Base-by-base conservation (phyloP, 257 asterid genomes). In the Ligustrum vulgare region DNA sequence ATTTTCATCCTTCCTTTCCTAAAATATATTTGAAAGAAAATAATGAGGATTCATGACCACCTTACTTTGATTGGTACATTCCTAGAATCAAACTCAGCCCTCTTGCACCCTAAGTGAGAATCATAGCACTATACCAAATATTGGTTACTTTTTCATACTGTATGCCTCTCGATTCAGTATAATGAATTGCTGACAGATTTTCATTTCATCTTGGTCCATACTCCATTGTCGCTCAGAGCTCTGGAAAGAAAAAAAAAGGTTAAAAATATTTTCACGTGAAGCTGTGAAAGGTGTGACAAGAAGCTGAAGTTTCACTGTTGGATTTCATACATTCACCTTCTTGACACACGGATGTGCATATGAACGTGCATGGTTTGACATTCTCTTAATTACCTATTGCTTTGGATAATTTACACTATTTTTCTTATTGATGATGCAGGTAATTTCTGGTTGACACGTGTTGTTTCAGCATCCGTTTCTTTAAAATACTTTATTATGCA, bases 71-170 rank as follows among this genome's bases (percentile, higher is more conserved):
- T 5, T 58, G 66, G 43, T 66, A 66, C 75, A 71, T 71, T 71
- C 47, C 45, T 32, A 71, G 66, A 71, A 71, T 49, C 16, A n/a
- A 49, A 31, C 75, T 71, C 66, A 15, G 75, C 43, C 75, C 94
- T 84, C 90, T 83, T 89, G 92, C 91, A 84, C 94, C 93, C 90
- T 45, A 82, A 90, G 90, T 82, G 84, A 84, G 96, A 90, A 89
- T 90, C 92, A 85, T 90, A 84, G 89, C 91, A 86, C 34, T 23
- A 22, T 33, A 8, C 66, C 66, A 58, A 58, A 22, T 58, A 3
- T 45, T 45, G 4, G 54, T 15, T 13, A 4, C 54, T 13, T 45
- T 0, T 45, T 15, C 54, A 45, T 45, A 45, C 62, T 18, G 9
- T 51, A n/a, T 20, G 13, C 12, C 11, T 54, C 25, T 22, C 7